These are phyloP conservation scores for Kregervanrija fluxuum DNA, from an alignment of 805 yeast species.

Conservation along the genomic window DNA sequence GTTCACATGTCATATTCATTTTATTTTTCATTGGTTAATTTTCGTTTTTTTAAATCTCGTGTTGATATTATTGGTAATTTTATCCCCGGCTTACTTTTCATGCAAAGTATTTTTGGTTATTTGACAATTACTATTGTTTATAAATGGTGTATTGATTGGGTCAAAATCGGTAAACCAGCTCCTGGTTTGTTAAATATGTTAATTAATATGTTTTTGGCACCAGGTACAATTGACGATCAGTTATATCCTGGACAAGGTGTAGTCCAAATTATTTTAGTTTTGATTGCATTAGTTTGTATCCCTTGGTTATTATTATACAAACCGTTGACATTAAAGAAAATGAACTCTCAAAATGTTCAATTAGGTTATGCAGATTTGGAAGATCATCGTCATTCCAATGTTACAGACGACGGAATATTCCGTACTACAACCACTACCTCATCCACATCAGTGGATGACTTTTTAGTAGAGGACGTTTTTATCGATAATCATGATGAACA, in stretches of 20 bases:
- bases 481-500: conserved; percentile 25
- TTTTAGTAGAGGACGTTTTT: not conserved
- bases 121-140: conserved; percentile 58
- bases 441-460: conserved; percentile 29
- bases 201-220: conserved; percentile 68
- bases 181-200: conserved; percentile 71
- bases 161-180: conserved; percentile 51
- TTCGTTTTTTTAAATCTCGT: conserved; percentile 45
- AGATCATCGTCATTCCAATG: conserved; percentile 8
- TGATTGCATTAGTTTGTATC: conserved; percentile 58
- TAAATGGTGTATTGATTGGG: conserved; percentile 73
- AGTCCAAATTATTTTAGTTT: conserved; percentile 50
- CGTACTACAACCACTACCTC: not conserved
- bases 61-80: conserved; percentile 69
- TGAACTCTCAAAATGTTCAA: conserved; percentile 43
- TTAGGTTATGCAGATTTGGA: conserved; percentile 47
- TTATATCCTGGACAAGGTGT: conserved; percentile 58
- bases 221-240: conserved; percentile 61
- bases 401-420: conserved; percentile 6
- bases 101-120: conserved; percentile 74
- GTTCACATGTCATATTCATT: conserved; percentile 69
- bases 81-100: conserved; percentile 64
- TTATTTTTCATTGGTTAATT: conserved; percentile 60
- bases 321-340: conserved; percentile 39
- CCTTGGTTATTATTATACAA: conserved; percentile 68